Percentiles rank a stretch among this genome's conserved stretches.
Conservation (phyloP, 768 basidiomycete genomes). For the Trametes coccinea region DNA sequence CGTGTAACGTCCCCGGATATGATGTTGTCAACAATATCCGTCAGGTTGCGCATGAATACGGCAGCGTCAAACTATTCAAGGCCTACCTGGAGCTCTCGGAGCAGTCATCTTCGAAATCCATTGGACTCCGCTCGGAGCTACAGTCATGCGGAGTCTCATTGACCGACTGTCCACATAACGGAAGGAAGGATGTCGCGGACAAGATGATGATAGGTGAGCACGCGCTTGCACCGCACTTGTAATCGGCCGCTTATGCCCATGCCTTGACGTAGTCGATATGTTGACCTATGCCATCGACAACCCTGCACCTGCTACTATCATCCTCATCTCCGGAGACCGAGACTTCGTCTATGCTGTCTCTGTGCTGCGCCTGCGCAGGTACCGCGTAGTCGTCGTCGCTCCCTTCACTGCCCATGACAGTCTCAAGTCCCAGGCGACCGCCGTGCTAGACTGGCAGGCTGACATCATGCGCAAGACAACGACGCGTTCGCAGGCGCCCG, state of each 20-base stretch:
- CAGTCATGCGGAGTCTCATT: constrained; percentile 53
- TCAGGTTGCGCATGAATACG: constrained; percentile 47
- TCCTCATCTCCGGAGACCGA: constrained; percentile 68
- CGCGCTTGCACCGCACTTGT: constrained; percentile 25
- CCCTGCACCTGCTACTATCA: constrained; percentile 50
- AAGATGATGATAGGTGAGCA: constrained; percentile 53
- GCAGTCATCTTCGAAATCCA: constrained; percentile 38
- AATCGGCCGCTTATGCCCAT: constrained; percentile 1
- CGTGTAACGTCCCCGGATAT: constrained; percentile 43
- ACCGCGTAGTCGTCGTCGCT: constrained; percentile 35
- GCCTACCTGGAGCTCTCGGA: constrained; percentile 55
- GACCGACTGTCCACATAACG: constrained; percentile 32
- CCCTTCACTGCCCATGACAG: constrained; percentile 39
- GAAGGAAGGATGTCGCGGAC: constrained; percentile 41
- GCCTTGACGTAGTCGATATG: constrained; percentile 55
- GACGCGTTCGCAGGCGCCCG: constrained; percentile 6
- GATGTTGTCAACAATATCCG: constrained; percentile 48
- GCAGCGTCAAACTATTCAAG: constrained; percentile 51
- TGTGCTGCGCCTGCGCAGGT: constrained; percentile 24
- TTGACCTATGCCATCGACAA: constrained; percentile 65
- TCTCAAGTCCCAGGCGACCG: constrained; percentile 56
- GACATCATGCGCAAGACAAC: constrained; percentile 36
- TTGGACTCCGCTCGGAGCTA: constrained; percentile 42
- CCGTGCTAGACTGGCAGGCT: constrained; percentile 53
- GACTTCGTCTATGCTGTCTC: constrained; percentile 66